Evolutionary conservation across 75 land plant species (phyloP).

Genomic region (Isoetes taiwanensis): DNA sequence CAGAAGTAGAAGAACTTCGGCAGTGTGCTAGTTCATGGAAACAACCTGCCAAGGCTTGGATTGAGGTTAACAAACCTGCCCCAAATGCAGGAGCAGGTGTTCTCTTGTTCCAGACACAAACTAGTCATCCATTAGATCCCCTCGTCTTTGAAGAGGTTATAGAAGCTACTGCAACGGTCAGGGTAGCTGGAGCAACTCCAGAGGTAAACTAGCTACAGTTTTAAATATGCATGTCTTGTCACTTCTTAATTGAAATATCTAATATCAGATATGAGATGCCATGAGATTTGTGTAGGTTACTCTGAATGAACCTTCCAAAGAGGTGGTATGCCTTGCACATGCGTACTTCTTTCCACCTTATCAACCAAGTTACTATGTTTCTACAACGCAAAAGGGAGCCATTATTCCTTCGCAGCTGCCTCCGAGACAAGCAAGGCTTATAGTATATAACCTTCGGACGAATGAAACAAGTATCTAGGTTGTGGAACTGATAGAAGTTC

Average conservation of each 20-base stretch:
- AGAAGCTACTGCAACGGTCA: constrained; percentile 83
- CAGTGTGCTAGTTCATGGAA: too few species aligned
- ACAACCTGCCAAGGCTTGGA: too few species aligned
- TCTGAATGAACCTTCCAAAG: constrained; percentile 71
- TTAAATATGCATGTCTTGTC: too few species aligned
- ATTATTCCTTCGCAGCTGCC: constrained; percentile 78
- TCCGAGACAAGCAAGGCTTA: constrained; percentile 72
- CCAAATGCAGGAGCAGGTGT: too few species aligned
- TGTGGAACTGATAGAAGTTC: constrained; percentile 78
- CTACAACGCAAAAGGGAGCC: constrained; percentile 69
- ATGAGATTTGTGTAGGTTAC: constrained; percentile 93
- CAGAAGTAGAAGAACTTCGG: too few species aligned
- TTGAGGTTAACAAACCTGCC: too few species aligned
- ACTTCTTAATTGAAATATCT: too few species aligned
- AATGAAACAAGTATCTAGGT: constrained; percentile 91
- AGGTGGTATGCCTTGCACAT: constrained; percentile 84
- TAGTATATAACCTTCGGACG: constrained; percentile 71
- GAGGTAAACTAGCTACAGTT: too few species aligned
- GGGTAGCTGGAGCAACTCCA: constrained; percentile 93
- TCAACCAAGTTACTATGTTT: constrained; percentile 64
- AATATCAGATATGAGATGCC: constrained; percentile 89
- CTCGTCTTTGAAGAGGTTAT: constrained; percentile 77
- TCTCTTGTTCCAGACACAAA: constrained; percentile 43
- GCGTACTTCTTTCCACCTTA: constrained; percentile 97
- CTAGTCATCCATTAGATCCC: constrained; percentile 88